Base-by-base conservation (phyloP, 2,329 filamentous ascomycete genomes). In the Alternaria postmessia region DNA sequence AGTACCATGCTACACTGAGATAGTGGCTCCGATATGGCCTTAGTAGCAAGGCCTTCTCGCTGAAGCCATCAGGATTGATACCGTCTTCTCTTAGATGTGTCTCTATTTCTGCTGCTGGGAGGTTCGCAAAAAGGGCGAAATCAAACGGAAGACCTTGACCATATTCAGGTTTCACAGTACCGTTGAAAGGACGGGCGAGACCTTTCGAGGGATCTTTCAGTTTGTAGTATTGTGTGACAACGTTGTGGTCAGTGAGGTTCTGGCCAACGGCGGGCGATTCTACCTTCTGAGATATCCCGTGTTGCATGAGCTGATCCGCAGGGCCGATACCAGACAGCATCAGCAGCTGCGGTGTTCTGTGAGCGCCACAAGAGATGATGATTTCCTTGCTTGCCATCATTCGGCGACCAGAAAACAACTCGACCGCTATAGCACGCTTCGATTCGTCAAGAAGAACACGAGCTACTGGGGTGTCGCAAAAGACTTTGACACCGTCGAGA, bases 271-370 rank as follows among this genome's bases (percentile, higher is more conserved):
- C 62, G 5, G 72, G 61, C 2, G 55, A 51, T 38, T 71, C 63
- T 6, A 62, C 24, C 3, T 67, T 28, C 7, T 65, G 34, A 1
- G 59, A 28, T 32, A 75, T 73, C 16, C 43, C 51, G 34, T 66
- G 60, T 12, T 62, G 49, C 2, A 41, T 1, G 4, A 76, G 67
- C 14, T 68, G 47, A 0, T 51, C 51, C 2, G 22, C 32, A 1
- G 68, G 70, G 3, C 80, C 78, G 38, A 80, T 72, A 6, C 78
- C 79, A 5, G 76, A 79, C 1, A 80, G 66, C 67, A 78, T 75
- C 64, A 72, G 64, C 2, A 74, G 56, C 54, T 82, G 79, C 0
- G 80, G 81, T 1, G 77, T 79, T 46, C 76, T 75, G 53, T 80
- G 80, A 18, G 67, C 51, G 26, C 67, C 64, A 3, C 78, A 80